Base-by-base conservation (phyloP, 495 filamentous ascomycete species). In the Physcia stellaris region DNA sequence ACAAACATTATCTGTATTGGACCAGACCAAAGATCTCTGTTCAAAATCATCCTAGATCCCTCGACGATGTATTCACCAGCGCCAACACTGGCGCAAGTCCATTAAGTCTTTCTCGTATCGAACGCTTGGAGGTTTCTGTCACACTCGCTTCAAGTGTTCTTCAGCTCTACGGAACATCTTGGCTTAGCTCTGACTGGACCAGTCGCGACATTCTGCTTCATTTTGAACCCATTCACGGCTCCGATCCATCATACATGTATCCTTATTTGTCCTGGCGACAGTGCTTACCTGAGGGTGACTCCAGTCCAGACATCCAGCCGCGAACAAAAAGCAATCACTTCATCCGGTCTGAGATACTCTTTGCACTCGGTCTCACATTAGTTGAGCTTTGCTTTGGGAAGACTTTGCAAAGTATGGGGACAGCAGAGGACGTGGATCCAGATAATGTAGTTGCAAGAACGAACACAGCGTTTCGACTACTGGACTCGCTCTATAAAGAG, bases 371-470 rank as follows among this genome's bases (percentile, higher is more conserved):
- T 2, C 32, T 60, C 6, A 48, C 50, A 1, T 49, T 61, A 15
- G 46, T 58, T 4, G 60, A 61, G 37, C 46, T 61, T 22, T 60
- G 56, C 28, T 48, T 60, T 13, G 56, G 57, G n/a, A 42, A 40
- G 24, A 44, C 47, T 0, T 13, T 61, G 2, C 38, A 42, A n/a
- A 33, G 39, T 4, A 42, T 61, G 18, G 18, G 41, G 4, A 43
- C 2, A 13, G 33, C 47, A 3, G 45, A 51, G 21, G 57, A 63
- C 18, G 38, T 41, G 2, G 43, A 52, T 35, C 23, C 15, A 7
- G 33, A 48, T n/a, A 46, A 53, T 12, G 35, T 43, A 11, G 29
- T 43, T 17, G 38, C 47, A 9, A 46, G 44, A 39, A 28, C 52
- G 6, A 55, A 56, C 9, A 57, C 53, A 3, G 49, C 54, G 4